phyloP scores from a whole-genome alignment of 441 rosid species.

The Heliophila coronopifolia region DNA sequence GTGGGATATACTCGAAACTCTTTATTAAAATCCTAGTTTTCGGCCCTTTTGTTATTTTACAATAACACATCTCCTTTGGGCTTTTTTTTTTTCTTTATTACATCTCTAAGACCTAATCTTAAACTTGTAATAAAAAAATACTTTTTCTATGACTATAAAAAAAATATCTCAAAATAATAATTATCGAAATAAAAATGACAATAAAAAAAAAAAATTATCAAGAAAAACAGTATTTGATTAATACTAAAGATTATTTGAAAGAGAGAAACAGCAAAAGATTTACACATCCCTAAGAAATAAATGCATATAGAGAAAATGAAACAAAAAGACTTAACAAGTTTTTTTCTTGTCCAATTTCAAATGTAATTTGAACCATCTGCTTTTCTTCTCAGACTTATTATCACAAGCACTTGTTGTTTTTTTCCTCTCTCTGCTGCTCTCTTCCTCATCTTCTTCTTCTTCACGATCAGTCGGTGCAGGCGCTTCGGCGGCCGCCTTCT shows the following conservation, averaged over 20 bases:
- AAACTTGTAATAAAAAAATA: too few species aligned
- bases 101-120: too few species aligned
- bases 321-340: slow-evolving; percentile 46
- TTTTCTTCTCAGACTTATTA: slow-evolving; percentile 54
- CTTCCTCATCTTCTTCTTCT: slow-evolving; percentile 32
- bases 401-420: slow-evolving; percentile 18
- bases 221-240: slow-evolving; percentile 15
- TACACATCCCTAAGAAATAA: slow-evolving; percentile 14
- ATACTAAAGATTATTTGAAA: slow-evolving; percentile 12
- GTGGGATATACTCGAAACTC: too few species aligned
- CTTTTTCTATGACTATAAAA: too few species aligned
- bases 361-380: slow-evolving; percentile 68
- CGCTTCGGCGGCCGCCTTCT: slow-evolving; percentile 44
- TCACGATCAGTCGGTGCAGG: slow-evolving; percentile 51
- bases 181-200: too few species aligned
- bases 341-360: slow-evolving; percentile 82
- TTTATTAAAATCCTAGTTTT: too few species aligned
- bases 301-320: not conserved
- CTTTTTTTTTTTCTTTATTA: too few species aligned
- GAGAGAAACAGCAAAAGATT: slow-evolving; percentile 9
- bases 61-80: too few species aligned
- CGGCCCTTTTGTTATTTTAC: too few species aligned
- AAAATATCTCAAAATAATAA: too few species aligned
- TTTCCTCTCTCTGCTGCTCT: slow-evolving; percentile 19
- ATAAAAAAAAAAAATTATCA: too few species aligned